Base-by-base conservation (phyloP, 116 monocot species). In the Trichopus zeylanicus region DNA sequence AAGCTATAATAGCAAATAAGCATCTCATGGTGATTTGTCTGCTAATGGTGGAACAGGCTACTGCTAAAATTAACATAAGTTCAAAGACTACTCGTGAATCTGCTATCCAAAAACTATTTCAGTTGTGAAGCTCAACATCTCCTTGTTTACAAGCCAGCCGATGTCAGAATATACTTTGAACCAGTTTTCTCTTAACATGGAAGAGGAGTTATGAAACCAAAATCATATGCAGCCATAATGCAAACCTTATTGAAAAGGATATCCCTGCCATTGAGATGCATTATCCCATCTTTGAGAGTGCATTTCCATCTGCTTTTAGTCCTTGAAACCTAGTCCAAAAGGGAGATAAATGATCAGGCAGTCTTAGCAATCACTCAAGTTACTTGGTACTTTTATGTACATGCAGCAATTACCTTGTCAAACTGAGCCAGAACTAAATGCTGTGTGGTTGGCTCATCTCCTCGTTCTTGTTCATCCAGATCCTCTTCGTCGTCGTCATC, bases 261-360 rank as follows among this genome's bases (percentile, higher is more conserved):
- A 73, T 97, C 95, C 57, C 80, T 75, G 48, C 56, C 75, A 63
- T 97, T 87, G 57, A 97, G 57, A 64, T 81, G 95, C 90, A 97
- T 90, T 61, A 97, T 97, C 57, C 95, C 90, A 75, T 97, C 87
- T 70, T 97, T 97, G 24, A 97, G 87, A 34, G 73, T 79, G 81
- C 95, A 97, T 51, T 90, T 97, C 95, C 95, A 97, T 63, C 82
- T 86, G 59, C 74, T 87, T 65, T 97, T 97, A 32, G 90, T 87
- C 18, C 88, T 71, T 48, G 85, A 80, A 27, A 82, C 82, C 84
- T 79, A 52, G 7, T 59, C 21, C 52, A 51, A 72, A 31, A 13
- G 15, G 53, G 23, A 11, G 53, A 48, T 3, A 33, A 56, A 47
- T 21, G 25, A 18, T 1, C 48, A 48, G 28, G 2, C 35, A 23